Percentiles rank a stretch among this genome's conserved stretches.
Conservation (phyloP, 2,329 filamentous ascomycete species). For the Tolypocladium ovalisporum region DNA sequence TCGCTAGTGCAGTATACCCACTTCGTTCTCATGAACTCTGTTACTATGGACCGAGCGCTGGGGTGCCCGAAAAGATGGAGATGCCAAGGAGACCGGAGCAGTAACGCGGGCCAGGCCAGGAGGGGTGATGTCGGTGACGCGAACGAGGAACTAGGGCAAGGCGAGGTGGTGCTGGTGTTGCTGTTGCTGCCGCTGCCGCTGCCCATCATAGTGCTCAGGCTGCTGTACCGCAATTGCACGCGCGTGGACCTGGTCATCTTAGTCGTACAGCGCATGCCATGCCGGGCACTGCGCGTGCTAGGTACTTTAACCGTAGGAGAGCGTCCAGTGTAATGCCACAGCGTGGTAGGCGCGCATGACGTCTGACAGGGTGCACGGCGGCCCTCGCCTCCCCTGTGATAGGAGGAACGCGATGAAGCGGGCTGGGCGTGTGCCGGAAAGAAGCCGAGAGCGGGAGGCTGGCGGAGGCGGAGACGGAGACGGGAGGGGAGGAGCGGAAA, state of each 20-base stretch:
- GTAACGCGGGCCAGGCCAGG: background rate
- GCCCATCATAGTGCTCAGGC: no score
- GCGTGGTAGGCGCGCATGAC: background rate
- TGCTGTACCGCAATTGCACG: background rate
- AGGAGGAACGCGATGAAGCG: background rate
- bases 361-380: background rate
- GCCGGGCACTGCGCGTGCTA: background rate
- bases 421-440: background rate
- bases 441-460: background rate
- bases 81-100: background rate
- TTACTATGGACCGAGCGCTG: background rate
- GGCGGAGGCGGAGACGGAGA: background rate
- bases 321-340: background rate
- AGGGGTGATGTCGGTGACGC: background rate
- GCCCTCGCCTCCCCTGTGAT: background rate
- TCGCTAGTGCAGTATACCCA: background rate
- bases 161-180: background rate
- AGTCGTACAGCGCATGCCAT: background rate
- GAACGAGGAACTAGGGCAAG: background rate
- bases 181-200: background rate
- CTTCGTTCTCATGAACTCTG: background rate
- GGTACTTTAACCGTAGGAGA: background rate
- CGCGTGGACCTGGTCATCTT: background rate
- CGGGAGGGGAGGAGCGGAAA: background rate
- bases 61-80: background rate